These are phyloP conservation scores for Sarocladiaceae sp. DNA, from an alignment of 2,329 filamentous ascomycete genomes.

Conservation along the genomic window DNA sequence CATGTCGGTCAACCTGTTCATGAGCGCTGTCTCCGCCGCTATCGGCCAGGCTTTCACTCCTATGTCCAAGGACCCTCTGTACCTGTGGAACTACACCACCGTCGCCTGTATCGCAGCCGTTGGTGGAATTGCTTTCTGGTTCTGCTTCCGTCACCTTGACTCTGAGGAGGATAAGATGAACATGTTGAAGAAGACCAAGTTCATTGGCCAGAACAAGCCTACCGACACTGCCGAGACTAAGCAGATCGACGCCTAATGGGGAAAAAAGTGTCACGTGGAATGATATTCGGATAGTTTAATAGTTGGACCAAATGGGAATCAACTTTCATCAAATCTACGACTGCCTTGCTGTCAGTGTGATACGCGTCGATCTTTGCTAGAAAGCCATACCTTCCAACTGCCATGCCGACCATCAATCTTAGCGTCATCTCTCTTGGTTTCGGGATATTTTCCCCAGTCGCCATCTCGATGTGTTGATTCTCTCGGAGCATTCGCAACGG, in stretches of 20 bases:
- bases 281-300: too few species aligned
- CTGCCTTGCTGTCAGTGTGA: too few species aligned
- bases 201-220: conserved; percentile 32
- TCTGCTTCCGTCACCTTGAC: conserved; percentile 60
- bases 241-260: conserved; percentile 15
- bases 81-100: conserved; percentile 66
- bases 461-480: too few species aligned
- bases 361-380: too few species aligned
- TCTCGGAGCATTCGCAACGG: too few species aligned
- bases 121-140: conserved; percentile 61
- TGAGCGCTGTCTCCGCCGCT: conserved; percentile 62
- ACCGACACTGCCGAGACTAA: conserved; percentile 22
- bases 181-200: conserved; percentile 44
- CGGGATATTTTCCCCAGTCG: too few species aligned
- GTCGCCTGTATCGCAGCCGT: conserved; percentile 57
- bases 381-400: too few species aligned
- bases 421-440: too few species aligned
- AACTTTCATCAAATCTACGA: too few species aligned
- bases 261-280: too few species aligned
- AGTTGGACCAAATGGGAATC: too few species aligned
- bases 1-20: conserved; percentile 62
- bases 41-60: conserved; percentile 63
- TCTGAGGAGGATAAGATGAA: conserved; percentile 63
- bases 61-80: conserved; percentile 55
- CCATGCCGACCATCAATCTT: too few species aligned